Evolutionary conservation across 768 basidiomycete genomes (phyloP).

Genomic region (Dioszegia hungarica): DNA sequence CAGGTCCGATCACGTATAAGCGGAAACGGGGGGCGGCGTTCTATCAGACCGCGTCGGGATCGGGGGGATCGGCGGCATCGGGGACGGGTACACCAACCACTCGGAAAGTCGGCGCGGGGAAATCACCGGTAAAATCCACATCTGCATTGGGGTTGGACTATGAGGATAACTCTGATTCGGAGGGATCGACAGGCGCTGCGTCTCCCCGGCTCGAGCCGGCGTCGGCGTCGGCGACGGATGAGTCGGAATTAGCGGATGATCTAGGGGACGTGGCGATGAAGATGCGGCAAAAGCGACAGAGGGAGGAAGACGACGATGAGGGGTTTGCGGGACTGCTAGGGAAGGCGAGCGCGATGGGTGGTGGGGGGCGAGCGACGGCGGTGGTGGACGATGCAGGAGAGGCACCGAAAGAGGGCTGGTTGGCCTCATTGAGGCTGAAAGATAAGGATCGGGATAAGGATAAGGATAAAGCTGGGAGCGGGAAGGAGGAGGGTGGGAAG

Average conservation of each 20-base stretch:
- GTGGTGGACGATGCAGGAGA: no score
- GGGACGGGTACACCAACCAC: no score
- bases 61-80: no score
- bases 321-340: slow-evolving; percentile 47
- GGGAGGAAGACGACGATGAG: slow-evolving; percentile 65
- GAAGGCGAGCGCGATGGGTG: slow-evolving; percentile 3
- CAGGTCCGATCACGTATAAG: slow-evolving; percentile 1
- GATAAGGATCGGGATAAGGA: slow-evolving; percentile 7
- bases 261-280: slow-evolving; percentile 52
- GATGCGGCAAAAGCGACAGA: slow-evolving; percentile 64
- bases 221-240: slow-evolving; percentile 34
- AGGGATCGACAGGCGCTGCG: slow-evolving; percentile 21
- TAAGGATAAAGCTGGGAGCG: slow-evolving; percentile 3
- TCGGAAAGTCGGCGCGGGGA: no score
- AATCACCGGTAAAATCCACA: not conserved
- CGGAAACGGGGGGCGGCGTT: not conserved
- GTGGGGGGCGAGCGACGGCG: not conserved
- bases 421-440: not conserved
- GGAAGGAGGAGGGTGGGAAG: slow-evolving; percentile 28
- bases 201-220: no score
- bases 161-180: slow-evolving; percentile 46
- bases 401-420: not conserved
- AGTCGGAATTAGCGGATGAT: slow-evolving; percentile 44
- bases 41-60: not conserved
- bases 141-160: slow-evolving; percentile 42